A percentile compares a stretch with the other conserved stretches of the same genome.
Conservation (phyloP, 208 protist genomes). For the Trypanosoma cruzi region DNA sequence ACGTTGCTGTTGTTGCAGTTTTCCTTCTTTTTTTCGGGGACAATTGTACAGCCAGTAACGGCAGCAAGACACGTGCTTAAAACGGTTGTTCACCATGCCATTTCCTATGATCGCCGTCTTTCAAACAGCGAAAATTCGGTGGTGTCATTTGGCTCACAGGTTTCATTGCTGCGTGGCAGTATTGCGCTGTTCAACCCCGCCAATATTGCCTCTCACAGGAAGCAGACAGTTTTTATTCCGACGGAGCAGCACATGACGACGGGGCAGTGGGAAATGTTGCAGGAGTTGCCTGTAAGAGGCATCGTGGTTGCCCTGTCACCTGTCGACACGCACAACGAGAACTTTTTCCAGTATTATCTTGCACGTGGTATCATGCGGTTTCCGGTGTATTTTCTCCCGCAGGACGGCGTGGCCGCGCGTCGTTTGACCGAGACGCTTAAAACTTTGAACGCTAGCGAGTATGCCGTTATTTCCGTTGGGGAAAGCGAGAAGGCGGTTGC, state of each 20-base stretch:
- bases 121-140: neutral
- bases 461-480: slow-evolving; percentile 57
- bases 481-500: slow-evolving; percentile 26
- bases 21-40: neutral
- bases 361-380: slow-evolving; percentile 22
- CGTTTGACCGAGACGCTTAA: slow-evolving; percentile 27
- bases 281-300: slow-evolving; percentile 34
- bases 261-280: slow-evolving; percentile 35
- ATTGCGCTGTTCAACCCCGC: slow-evolving; percentile 38
- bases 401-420: slow-evolving; percentile 24
- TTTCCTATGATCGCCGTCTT: slow-evolving; percentile 51
- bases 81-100: slow-evolving; percentile 41
- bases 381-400: slow-evolving; percentile 64
- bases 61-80: slow-evolving; percentile 32
- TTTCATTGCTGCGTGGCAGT: slow-evolving; percentile 55
- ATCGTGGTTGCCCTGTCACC: slow-evolving; percentile 50
- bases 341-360: slow-evolving; percentile 43
- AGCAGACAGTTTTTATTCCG: slow-evolving; percentile 63
- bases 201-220: slow-evolving; percentile 23
- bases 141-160: slow-evolving; percentile 42
- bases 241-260: slow-evolving; percentile 47
- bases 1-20: slow-evolving; percentile 2
- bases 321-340: slow-evolving; percentile 53
- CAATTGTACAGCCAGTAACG: neutral
- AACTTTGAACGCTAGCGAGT: slow-evolving; percentile 21